phyloP scores from a whole-genome alignment of 306 rosid species.

The Alnus glutinosa region DNA sequence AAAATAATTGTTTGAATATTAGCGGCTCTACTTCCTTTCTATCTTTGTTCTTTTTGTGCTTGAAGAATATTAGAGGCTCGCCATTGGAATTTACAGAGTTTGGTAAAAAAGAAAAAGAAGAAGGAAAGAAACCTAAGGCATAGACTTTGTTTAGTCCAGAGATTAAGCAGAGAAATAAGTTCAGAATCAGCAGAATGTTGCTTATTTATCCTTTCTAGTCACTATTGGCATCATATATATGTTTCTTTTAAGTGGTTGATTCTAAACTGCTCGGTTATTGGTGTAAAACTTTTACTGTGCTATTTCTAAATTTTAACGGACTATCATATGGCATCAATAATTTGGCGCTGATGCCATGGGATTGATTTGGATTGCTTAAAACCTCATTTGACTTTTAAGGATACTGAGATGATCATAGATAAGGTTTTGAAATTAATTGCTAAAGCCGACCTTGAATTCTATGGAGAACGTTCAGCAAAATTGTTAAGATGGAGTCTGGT shows the following conservation, averaged over 20 bases:
- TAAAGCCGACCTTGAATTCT: neutral
- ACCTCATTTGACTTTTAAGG: neutral
- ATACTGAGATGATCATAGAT: neutral
- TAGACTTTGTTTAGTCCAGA: neutral
- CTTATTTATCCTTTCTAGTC: neutral
- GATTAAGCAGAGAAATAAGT: neutral
- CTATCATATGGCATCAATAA: neutral
- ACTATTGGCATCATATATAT: neutral
- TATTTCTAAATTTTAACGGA: neutral
- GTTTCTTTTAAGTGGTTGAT: neutral
- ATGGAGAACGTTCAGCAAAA: neutral
- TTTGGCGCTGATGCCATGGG: neutral
- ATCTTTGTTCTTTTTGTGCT: no score
- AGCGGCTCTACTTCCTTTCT: neutral
- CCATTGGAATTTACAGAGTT: neutral
- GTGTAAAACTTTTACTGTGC: neutral
- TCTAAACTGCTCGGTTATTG: neutral
- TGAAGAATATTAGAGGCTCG: neutral
- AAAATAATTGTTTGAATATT: neutral
- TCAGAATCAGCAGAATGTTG: neutral
- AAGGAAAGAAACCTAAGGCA: neutral
- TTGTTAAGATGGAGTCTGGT: neutral
- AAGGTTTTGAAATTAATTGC: neutral
- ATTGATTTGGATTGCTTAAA: slow-evolving; percentile 2
- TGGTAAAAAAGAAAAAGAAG: neutral